Base-by-base conservation (phyloP, 768 basidiomycete species). In the Coprinellus micaceus region DNA sequence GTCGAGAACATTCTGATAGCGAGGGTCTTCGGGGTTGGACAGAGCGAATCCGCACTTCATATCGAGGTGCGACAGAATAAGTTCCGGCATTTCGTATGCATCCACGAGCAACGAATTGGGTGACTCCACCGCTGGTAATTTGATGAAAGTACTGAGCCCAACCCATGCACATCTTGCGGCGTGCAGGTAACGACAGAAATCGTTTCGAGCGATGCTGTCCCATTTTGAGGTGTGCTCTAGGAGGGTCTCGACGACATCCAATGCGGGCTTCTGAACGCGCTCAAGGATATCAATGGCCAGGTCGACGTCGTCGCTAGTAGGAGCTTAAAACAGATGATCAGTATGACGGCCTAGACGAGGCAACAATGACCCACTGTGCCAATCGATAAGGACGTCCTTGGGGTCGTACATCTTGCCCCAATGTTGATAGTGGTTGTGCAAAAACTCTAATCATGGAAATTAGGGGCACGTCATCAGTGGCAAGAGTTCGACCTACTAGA, bases 381-480 rank as follows among this genome's bases (percentile, higher is more conserved):
- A 98, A 57, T 91, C 85, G 33, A 94, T 80, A 54, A 83, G 79
- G 49, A 94, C 86, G 54, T 97, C 91, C 63, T 86, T 77, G 3
- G 87, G 74, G 54, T 89, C 83, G 69, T 88, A 91, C 28, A 90
- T 71, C 48, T 80, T 81, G 7, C 94, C 95, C 95, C 95, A 97
- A 44, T 82, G 79, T 11, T 75, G 70, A 58, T 80, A 83, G 61
- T 89, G 86, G 45, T 78, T 75, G 40, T 73, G 74, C 63, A 86
- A 77, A 63, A 90, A 89, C 55, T 77, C 86, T 89, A 61, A 37
- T 11, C 12, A 22, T 15, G 26, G 58, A 65, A 56, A 59, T 25
- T 17, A 7, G n/a, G 37, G 44, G 19, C 62, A 4, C 52, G 33
- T n/a, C 9, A 19, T 33, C 21, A 36, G 17, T 19, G 26, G 4